Evolutionary conservation across 2,329 filamentous ascomycete genomes (phyloP).

Genomic region (Penicillium sp.): DNA sequence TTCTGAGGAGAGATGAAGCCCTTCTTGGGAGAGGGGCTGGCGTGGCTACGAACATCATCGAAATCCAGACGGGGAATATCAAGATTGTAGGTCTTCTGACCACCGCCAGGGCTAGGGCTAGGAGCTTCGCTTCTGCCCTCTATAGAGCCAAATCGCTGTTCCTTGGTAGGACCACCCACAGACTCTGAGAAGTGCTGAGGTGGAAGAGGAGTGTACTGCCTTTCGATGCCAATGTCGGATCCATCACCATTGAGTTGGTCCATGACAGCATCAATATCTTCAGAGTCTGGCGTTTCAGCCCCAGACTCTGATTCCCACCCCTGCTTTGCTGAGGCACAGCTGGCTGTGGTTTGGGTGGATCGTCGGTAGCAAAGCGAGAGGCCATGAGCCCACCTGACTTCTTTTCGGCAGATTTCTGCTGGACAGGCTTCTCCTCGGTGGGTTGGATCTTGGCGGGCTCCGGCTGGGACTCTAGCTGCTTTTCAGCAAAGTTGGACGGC

Average conservation of each 20-base stretch:
- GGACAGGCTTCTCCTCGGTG: constrained; percentile 27
- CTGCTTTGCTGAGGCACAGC: background rate
- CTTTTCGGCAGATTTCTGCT: constrained; percentile 25
- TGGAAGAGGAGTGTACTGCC: constrained; percentile 42
- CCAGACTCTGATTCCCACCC: constrained; percentile 19
- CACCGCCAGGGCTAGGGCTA: constrained; percentile 67
- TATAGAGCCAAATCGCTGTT: constrained; percentile 52
- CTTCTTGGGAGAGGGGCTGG: constrained; percentile 60
- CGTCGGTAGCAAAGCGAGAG: constrained; percentile 32
- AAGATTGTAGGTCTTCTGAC: constrained; percentile 47
- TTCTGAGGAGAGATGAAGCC: constrained; percentile 53
- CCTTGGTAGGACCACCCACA: constrained; percentile 51
- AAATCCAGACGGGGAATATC: constrained; percentile 41
- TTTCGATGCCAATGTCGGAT: constrained; percentile 72
- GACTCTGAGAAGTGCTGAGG: constrained; percentile 29
- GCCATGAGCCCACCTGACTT: constrained; percentile 29
- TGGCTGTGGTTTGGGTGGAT: constrained; percentile 22
- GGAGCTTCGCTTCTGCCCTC: constrained; percentile 65
- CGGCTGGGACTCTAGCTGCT: background rate
- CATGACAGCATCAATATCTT: constrained; percentile 93
- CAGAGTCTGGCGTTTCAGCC: constrained; percentile 37
- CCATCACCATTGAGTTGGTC: constrained; percentile 72
- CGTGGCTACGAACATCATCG: constrained; percentile 41
- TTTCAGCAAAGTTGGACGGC: constrained; percentile 14
- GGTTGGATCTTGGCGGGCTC: background rate